Conservation (phyloP, 441 rosid genomes). For the Aquilaria agallochum region DNA sequence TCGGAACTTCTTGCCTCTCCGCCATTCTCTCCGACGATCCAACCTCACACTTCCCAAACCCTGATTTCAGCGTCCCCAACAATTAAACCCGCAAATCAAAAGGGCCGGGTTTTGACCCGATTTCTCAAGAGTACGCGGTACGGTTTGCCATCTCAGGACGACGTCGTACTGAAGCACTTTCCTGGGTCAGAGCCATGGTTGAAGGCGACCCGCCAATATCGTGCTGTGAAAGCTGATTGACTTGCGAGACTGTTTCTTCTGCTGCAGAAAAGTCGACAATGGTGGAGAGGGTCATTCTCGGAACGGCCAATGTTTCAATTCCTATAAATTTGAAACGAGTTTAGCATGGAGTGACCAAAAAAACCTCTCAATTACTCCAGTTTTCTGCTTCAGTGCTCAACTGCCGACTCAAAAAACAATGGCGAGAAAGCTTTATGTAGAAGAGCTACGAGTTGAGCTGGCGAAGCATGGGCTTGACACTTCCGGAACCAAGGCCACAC, state of each 20-base stretch:
- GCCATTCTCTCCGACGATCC: not conserved
- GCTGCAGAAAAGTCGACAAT: too few species aligned
- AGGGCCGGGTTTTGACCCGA: conserved; percentile 7
- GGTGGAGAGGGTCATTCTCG: too few species aligned
- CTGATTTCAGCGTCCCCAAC: not conserved
- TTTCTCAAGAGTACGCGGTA: not conserved
- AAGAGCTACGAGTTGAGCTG: conserved; percentile 43
- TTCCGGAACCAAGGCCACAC: conserved; percentile 37
- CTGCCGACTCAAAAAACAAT: conserved; percentile 12
- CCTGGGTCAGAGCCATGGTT: not conserved
- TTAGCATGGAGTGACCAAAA: not conserved
- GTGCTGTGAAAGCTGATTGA: not conserved
- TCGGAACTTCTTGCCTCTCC: conserved; percentile 22
- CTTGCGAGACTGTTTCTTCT: not conserved
- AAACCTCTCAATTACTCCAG: not conserved
- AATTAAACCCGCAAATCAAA: not conserved
- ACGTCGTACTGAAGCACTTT: not conserved
- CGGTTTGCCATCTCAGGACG: not conserved
- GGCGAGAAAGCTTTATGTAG: conserved; percentile 41
- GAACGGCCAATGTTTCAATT: too few species aligned
- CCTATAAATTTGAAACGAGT: too few species aligned
- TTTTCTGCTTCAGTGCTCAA: not conserved
- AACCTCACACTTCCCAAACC: not conserved
- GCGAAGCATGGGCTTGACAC: conserved; percentile 42
- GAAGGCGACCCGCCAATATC: not conserved